Evolutionary conservation across 108 stramenopile genomes (phyloP).

Genomic region (Conticribra weissflogii): DNA sequence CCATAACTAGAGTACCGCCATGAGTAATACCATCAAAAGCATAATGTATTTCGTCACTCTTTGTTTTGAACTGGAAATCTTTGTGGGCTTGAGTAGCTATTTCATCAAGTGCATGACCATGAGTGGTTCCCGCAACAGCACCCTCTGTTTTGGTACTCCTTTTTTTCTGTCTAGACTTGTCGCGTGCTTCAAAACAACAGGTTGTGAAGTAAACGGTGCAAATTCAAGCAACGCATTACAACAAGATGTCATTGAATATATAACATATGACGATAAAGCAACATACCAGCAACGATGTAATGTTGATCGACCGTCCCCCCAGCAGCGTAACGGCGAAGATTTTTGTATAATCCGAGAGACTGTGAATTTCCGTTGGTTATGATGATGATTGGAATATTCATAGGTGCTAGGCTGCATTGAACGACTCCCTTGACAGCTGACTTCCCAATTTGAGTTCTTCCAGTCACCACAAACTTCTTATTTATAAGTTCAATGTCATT

Average conservation of each 20-base stretch:
- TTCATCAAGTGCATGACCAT: slow-evolving; percentile 5
- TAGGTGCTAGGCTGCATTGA: slow-evolving; percentile 15
- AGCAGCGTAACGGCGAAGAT: slow-evolving; percentile 6
- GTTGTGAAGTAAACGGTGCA: no score
- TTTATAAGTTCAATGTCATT: neutral
- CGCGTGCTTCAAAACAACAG: no score
- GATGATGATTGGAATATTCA: slow-evolving; percentile 30
- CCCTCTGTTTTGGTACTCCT: no score
- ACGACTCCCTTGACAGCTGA: slow-evolving; percentile 43
- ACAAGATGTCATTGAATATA: no score
- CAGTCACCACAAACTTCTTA: slow-evolving; percentile 25
- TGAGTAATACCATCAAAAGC: slow-evolving; percentile 20
- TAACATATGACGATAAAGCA: no score
- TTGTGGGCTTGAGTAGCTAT: no score
- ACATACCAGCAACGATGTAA: no score
- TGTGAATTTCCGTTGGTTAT: slow-evolving; percentile 34
- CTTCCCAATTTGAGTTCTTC: slow-evolving; percentile 36
- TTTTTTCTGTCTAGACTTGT: no score
- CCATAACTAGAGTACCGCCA: slow-evolving; percentile 40
- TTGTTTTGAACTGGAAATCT: slow-evolving; percentile 14
- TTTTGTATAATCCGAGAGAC: slow-evolving; percentile 22
- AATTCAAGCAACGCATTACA: no score
- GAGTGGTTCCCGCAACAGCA: no score
- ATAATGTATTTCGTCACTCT: slow-evolving; percentile 10
- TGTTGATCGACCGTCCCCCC: no score